Conservation (phyloP, 2,329 filamentous ascomycete genomes). For the Fusarium denticulatum region DNA sequence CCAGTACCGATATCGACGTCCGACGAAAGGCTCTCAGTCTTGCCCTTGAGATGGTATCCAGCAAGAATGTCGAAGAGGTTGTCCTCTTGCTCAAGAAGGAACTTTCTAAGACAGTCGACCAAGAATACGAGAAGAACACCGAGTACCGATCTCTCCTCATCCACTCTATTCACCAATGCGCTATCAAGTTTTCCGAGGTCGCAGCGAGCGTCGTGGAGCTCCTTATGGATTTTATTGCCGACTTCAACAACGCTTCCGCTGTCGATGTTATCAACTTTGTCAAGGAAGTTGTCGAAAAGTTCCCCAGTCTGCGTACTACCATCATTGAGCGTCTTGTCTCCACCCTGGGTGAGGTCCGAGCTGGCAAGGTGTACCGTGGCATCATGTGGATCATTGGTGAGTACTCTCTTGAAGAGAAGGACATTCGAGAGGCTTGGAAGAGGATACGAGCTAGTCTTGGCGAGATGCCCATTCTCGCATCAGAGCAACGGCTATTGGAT, state of each 20-base stretch:
- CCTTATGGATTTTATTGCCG: constrained; percentile 98
- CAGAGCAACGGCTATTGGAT: constrained; percentile 90
- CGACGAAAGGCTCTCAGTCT: constrained; percentile 90
- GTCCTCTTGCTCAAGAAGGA: constrained; percentile 97
- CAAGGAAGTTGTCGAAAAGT: constrained; percentile 98
- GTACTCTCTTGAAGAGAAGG: constrained; percentile 91
- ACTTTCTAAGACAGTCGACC: constrained; percentile 94
- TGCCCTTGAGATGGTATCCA: constrained; percentile 96
- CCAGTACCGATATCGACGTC: constrained; percentile 95
- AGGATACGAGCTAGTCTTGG: constrained; percentile 91
- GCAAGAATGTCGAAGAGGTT: constrained; percentile 98
- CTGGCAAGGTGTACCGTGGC: constrained; percentile 96
- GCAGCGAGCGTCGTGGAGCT: constrained; percentile 95
- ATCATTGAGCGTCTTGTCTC: constrained; percentile 91
- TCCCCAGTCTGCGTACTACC: constrained; percentile 85
- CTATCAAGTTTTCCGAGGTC: constrained; percentile 98
- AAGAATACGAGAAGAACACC: constrained; percentile 98
- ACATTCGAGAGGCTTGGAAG: constrained; percentile 97
- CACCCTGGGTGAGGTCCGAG: constrained; percentile 90
- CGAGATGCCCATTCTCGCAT: constrained; percentile 95
- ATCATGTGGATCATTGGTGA: constrained; percentile 98
- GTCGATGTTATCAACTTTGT: constrained; percentile 99
- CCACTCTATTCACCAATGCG: constrained; percentile 96
- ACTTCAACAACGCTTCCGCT: constrained; percentile 96
- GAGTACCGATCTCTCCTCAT: constrained; percentile 96